Base-by-base conservation (phyloP, 345 rosid genomes). In the Linum lewisii region DNA sequence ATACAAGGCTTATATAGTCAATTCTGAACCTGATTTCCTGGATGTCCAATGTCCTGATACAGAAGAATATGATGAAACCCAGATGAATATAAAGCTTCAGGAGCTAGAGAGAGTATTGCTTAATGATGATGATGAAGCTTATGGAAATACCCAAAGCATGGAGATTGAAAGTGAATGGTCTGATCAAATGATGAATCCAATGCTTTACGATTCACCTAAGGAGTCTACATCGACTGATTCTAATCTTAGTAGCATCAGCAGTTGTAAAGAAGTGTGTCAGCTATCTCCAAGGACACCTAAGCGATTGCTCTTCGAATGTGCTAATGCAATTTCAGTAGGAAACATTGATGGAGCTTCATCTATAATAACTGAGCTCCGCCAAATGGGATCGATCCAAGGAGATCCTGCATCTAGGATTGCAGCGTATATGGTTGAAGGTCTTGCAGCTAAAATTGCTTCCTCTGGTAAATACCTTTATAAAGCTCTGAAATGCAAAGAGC, bases 341-440 rank as follows among this genome's bases (percentile, higher is more conserved):
- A 85, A 85, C 63, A 38, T 73, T 20, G 75, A 77, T 36, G 88
- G 73, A 72, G 95, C 99, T 21, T 71, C 80, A 22, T 54, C 79
- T 24, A 78, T 84, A 64, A 82, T 93, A 51, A 79, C 82, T 55
- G 84, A 85, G 50, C 88, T 93, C 24, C 84, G 96, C 11, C 86
- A 78, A 63, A 64, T 72, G 54, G 99, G 89, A 36, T 93, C 97
- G 2, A 78, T 93, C 64, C 99, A 89, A 66, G 99, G 99, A 63
- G 97, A 89, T 25, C 99, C 99, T 32, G 73, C 91, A 32, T 85
- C 84, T 77, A 83, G 99, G 71, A 85, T 87, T 4, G 97, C 99
- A 1, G 99, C 99, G 45, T 93, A 93, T 82, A 89, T 89, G 97
- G 88, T 87, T 5, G 99, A 93, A 82, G 97, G 99, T 57, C 82